A percentile compares a stretch with the other conserved stretches of the same genome.
Conservation (phyloP, 1,284 basidiomycete genomes). For the Sphagnurus paluster region DNA sequence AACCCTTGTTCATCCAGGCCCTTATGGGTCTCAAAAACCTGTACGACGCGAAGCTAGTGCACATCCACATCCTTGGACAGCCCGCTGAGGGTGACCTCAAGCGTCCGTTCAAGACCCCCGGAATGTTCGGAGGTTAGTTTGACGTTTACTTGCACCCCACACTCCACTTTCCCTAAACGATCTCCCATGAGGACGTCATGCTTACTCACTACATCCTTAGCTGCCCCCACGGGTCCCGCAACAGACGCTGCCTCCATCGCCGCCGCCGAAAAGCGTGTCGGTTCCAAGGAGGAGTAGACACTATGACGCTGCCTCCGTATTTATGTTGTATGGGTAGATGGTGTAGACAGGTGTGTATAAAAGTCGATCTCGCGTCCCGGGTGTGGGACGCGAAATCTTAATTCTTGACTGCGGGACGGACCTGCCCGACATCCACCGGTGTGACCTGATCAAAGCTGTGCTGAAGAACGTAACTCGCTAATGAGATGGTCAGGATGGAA, state of each 20-base stretch:
- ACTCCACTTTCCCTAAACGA: not conserved
- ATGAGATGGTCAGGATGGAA: too few relatives aligned
- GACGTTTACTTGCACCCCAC: not conserved
- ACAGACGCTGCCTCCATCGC: slow-evolving; percentile 86
- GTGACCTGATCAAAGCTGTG: too few relatives aligned
- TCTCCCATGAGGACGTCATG: not conserved
- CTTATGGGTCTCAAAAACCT: slow-evolving; percentile 88
- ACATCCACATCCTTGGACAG: slow-evolving; percentile 77
- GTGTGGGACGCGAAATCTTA: too few relatives aligned
- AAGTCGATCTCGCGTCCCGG: too few relatives aligned
- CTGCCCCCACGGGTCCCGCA: slow-evolving; percentile 55
- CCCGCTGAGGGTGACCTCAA: slow-evolving; percentile 85
- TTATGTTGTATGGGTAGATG: too few relatives aligned
- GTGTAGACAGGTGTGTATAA: too few relatives aligned
- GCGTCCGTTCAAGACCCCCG: slow-evolving; percentile 85
- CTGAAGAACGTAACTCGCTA: too few relatives aligned
- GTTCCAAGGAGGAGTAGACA: slow-evolving; percentile 80
- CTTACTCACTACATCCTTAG: slow-evolving; percentile 14
- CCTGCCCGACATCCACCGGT: too few relatives aligned
- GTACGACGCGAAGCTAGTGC: slow-evolving; percentile 82
- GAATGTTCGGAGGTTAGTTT: slow-evolving; percentile 69
- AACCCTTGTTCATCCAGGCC: slow-evolving; percentile 89
- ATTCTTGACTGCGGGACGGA: too few relatives aligned
- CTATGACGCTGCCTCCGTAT: too few relatives aligned
- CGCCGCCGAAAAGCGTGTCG: slow-evolving; percentile 82